Conservation (phyloP, 805 yeast genomes). For the Lachancea sp. region DNA sequence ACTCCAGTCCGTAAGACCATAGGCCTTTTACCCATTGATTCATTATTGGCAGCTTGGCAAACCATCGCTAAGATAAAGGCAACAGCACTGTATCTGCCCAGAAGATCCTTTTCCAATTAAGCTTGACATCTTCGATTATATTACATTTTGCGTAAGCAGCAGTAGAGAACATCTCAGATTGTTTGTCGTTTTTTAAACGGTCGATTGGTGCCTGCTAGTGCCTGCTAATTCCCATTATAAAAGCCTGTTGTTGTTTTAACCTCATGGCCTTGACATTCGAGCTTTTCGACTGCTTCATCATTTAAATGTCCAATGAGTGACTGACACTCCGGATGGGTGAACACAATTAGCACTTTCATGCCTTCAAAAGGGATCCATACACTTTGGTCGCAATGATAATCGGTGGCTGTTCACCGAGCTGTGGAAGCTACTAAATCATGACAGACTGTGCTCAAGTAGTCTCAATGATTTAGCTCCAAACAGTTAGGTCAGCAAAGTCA, state of each 20-base stretch:
- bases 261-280: conserved; percentile 22
- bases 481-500: too few species aligned
- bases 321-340: conserved; percentile 27
- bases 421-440: too few species aligned
- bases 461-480: too few species aligned
- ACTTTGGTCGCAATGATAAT: too few species aligned
- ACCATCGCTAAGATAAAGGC: conserved; percentile 31
- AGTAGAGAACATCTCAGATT: conserved; percentile 18
- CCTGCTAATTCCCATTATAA: conserved; percentile 21
- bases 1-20: conserved; percentile 22
- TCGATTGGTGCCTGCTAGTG: conserved; percentile 17
- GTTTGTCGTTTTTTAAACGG: conserved; percentile 11
- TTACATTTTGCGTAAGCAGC: conserved; percentile 10
- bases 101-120: conserved; percentile 24
- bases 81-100: conserved; percentile 29
- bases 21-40: conserved; percentile 30
- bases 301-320: conserved; percentile 23
- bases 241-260: conserved; percentile 26
- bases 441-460: too few species aligned
- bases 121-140: conserved; percentile 25
- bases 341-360: conserved; percentile 22
- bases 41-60: conserved; percentile 27
- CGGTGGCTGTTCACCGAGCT: too few species aligned
- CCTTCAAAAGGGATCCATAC: background rate
- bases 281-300: conserved; percentile 14